Evolutionary conservation across 2,329 filamentous ascomycete genomes (phyloP), one percentile per base, ranked within the genome.

Genomic region (Talaromyces verruculosus): DNA sequence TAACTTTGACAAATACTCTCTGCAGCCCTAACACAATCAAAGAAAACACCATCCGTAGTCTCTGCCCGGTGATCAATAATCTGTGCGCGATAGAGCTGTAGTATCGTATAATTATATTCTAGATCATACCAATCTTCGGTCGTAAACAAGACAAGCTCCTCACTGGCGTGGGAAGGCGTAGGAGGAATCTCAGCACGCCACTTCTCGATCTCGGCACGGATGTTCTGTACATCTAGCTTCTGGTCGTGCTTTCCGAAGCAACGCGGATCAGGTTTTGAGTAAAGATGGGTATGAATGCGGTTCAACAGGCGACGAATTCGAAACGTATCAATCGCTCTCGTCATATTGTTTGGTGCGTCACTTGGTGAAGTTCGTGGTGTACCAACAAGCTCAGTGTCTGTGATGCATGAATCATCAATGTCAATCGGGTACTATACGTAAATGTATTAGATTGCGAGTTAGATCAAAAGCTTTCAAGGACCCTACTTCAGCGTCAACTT

Each of bases 91-190:
- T 81, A 79, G 1, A 81, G 69, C 1, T 80, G 68, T 4, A 81
- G 69, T 19, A 81, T 74, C 1, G 78, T 76, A 63, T 81, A 74
- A 63, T 79, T 69, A 58, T 80, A 80, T 1, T 76, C 76, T 1
- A 81, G 69, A 2, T 72, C 66, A 51, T 81, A 81, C 79, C 79
- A 80, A 13, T 75, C 73, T 8, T 65, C 65, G 0, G 78, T 79
- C 0, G 77, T 73, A 65, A 78, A 81, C 4, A 64, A 33, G 37
- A 65, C 66, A 22, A 68, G 58, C 17, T 58, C 51, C 1, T 78
- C 73, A 2, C 39, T 59, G 3, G 25, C 17, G 13, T 45, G n/a
- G 10, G 49, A 43, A 33, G 41, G 25, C 5, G 41, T 37, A 10
- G 39, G 49, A 28, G 62, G 62, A 47, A 35, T 57, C 4, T 55